These are phyloP conservation scores for Marasmius fiardii DNA, from an alignment of 1,284 basidiomycete genomes.

Conservation along the genomic window DNA sequence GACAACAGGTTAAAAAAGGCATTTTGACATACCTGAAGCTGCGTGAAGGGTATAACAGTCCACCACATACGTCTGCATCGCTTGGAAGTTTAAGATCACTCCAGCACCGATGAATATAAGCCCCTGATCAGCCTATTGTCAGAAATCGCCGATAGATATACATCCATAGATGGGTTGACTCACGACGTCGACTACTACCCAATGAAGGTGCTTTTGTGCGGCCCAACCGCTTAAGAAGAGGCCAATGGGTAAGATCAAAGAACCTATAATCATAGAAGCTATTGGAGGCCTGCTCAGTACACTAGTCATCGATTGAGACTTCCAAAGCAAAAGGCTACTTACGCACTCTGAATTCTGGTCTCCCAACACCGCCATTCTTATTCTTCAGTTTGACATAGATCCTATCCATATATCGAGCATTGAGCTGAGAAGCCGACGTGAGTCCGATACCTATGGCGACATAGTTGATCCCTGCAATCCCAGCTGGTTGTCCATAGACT, in stretches of 20 bases:
- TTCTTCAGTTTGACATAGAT: slow-evolving; percentile 13
- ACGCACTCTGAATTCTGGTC: slow-evolving; percentile 17
- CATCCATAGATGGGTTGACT: slow-evolving; percentile 16
- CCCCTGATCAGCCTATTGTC: slow-evolving; percentile 35
- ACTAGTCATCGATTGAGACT: slow-evolving; percentile 2
- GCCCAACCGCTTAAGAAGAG: slow-evolving; percentile 64
- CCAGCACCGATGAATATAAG: slow-evolving; percentile 54
- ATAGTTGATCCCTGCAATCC: slow-evolving; percentile 40
- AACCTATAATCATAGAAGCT: slow-evolving; percentile 62
- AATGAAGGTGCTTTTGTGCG: slow-evolving; percentile 44
- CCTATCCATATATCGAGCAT: slow-evolving; percentile 17
- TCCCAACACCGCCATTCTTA: slow-evolving; percentile 11
- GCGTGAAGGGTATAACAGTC: slow-evolving; percentile 66
- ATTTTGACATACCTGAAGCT: slow-evolving; percentile 57
- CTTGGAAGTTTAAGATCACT: slow-evolving; percentile 52
- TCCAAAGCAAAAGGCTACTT: slow-evolving; percentile 12
- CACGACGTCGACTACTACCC: slow-evolving; percentile 59
- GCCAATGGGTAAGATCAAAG: slow-evolving; percentile 48
- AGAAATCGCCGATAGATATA: not conserved
- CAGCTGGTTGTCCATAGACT: slow-evolving; percentile 17
- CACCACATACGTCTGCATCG: slow-evolving; percentile 62
- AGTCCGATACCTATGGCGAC: slow-evolving; percentile 44
- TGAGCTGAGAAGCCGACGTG: slow-evolving; percentile 37
- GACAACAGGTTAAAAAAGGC: slow-evolving; percentile 7
- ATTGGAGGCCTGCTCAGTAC: not conserved